Evolutionary conservation across 345 rosid genomes (phyloP), one percentile per base, ranked within the genome.

Genomic region (Acer campestre): DNA sequence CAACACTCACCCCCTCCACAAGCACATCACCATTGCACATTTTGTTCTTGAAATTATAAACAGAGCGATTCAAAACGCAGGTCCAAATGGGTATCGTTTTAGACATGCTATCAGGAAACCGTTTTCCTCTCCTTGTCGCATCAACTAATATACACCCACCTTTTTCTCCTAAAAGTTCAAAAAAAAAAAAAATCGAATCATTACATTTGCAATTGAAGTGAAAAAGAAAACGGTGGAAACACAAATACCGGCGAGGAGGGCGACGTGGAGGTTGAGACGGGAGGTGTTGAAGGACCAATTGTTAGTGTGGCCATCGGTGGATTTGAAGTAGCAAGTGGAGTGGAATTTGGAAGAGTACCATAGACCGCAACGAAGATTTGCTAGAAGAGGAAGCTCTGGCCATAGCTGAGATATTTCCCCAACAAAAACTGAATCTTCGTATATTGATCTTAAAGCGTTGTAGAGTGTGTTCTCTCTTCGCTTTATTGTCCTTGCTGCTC

Each of bases 31-130:
- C 10, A 58, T 72, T 77, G 78, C 79, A 73, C 79, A 82, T 66
- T 59, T 67, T 84, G 59, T 82, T 83, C 73, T 83, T 40, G 66
- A 83, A 77, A 58, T 87, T 84, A 71, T 20, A 76, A 75, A 95
- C 78, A 7, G 93, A 84, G 11, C 95, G 88, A 74, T 95, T 95
- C 87, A 93, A 73, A 48, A 95, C 90, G 58, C 98, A 95, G 0
- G 94, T 81, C 97, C 98, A 95, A 67, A 95, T 93, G 8, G 98
- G 99, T 78, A 95, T 92, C 0, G 99, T 95, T 83, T 93, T 95
- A 1, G 99, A 95, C 96, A 95, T 93, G 76, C 99, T 92, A 81
- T 95, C 99, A 0, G 98, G 98, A 86, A 95, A 95, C 22, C 90
- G 82, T 90, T 95, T 95, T 77, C 99, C 98, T 85, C 80, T 92